A percentile compares a stretch with the other conserved stretches of the same genome.
phyloP scores from a whole-genome alignment of 441 rosid genomes.

The Adansonia rubrostipa region DNA sequence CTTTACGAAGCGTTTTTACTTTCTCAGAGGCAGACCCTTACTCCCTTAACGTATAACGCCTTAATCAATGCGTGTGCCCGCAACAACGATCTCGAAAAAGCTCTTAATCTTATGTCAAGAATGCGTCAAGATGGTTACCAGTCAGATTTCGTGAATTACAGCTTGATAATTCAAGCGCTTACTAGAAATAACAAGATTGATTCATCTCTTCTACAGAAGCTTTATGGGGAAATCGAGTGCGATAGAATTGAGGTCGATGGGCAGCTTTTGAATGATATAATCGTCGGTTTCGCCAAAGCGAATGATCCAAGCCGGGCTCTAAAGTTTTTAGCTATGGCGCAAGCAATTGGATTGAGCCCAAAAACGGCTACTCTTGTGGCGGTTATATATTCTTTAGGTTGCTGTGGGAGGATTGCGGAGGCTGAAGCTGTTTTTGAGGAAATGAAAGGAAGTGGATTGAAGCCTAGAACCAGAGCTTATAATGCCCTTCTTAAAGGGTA shows the following conservation, averaged over 20 bases:
- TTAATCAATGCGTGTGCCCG: slow-evolving; percentile 88
- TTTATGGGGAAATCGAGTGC: slow-evolving; percentile 66
- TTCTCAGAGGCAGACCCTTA: slow-evolving; percentile 72
- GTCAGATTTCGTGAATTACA: slow-evolving; percentile 85
- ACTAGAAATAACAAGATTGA: slow-evolving; percentile 70
- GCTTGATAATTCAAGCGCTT: slow-evolving; percentile 77
- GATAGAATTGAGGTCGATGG: slow-evolving; percentile 80
- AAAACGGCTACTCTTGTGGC: slow-evolving; percentile 70
- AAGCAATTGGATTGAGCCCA: slow-evolving; percentile 72
- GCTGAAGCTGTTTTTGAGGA: slow-evolving; percentile 98
- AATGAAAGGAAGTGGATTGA: slow-evolving; percentile 74
- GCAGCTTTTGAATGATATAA: slow-evolving; percentile 79
- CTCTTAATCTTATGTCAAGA: slow-evolving; percentile 81
- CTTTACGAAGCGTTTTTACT: slow-evolving; percentile 92
- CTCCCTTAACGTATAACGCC: slow-evolving; percentile 94
- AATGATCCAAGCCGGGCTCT: slow-evolving; percentile 75
- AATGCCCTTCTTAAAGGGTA: slow-evolving; percentile 90
- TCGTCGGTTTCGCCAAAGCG: slow-evolving; percentile 84
- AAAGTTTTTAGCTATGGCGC: slow-evolving; percentile 72
- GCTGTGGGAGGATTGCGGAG: slow-evolving; percentile 65
- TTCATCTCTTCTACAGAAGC: slow-evolving; percentile 66
- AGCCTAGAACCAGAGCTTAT: slow-evolving; percentile 77
- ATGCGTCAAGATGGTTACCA: slow-evolving; percentile 91
- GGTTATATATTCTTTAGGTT: slow-evolving; percentile 67
- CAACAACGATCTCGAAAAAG: slow-evolving; percentile 81